Evolutionary conservation across 306 rosid genomes (phyloP), one percentile per base, ranked within the genome.

Genomic region (Macrotyloma uniflorum): DNA sequence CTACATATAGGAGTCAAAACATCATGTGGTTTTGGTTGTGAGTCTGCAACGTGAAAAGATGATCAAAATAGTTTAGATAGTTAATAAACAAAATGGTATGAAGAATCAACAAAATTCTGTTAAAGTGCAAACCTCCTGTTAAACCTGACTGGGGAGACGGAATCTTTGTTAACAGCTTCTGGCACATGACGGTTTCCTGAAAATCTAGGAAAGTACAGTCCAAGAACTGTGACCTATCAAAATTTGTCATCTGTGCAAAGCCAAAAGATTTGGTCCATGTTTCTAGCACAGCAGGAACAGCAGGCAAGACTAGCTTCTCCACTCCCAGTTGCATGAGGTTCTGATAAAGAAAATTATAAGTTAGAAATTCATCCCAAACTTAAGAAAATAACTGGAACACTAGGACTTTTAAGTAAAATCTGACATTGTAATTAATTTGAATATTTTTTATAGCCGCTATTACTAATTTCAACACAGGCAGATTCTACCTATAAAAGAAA

Each of bases 201-300:
- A 93, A 95, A 65, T 88, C 86, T 55, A 95, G 88, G 88, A 95
- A 95, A 58, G 91, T 64, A 54, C 57, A 85, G 74, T 91, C 88
- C 71, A 89, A 55, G 86, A 89, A 92, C 70, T 88, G 83, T 15
- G 82, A 79, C 78, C 96, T 87, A 72, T 92, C 93, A 4, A 75
- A 67, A 63, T 61, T 77, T 15, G 87, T 83, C 96, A 95, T 91
- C 75, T 75, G 16, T 55, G 84, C 33, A 45, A 95, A 95, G 65
- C 96, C 96, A 76, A 95, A 95, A 75, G 91, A 62, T 46, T 82
- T 65, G 8, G 93, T 91, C 98, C 98, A 91, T 5, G 98, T 85
- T n/a, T 87, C 81, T 32, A 95, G 87, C 80, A 90, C 88, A 26
- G 77, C 76, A 12, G 90, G 87, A 38, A 88, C 86, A 15, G 98